A percentile compares a stretch with the other conserved stretches of the same genome.
These are phyloP conservation scores for Pistacia integerrima DNA, from an alignment of 345 rosid genomes.

Conservation along the genomic window DNA sequence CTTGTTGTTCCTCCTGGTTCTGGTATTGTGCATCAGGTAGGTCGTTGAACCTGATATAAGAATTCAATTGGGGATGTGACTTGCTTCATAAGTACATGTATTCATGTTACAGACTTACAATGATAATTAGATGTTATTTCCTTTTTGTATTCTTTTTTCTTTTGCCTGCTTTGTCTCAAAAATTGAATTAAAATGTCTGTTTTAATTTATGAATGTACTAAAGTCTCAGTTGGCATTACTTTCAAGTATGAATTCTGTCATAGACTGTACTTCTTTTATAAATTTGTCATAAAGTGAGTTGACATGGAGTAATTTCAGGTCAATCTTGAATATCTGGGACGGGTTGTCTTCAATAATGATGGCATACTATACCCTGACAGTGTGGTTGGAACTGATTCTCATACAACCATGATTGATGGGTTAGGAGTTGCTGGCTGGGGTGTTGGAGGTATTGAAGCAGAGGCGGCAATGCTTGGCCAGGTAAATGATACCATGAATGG, in stretches of 20 bases:
- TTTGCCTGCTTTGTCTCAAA: background rate
- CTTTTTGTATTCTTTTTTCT: background rate
- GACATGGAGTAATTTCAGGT: conserved; percentile 58
- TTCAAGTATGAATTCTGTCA: background rate
- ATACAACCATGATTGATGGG: conserved; percentile 99
- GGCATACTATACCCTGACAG: conserved; percentile 91
- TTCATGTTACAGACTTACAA: background rate
- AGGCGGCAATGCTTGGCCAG: conserved; percentile 99
- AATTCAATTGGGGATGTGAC: conserved; percentile 1
- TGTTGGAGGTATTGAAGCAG: conserved; percentile 99
- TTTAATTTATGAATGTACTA: background rate
- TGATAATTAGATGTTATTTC: background rate
- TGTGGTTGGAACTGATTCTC: conserved; percentile 98
- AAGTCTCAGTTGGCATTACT: background rate
- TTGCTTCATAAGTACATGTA: background rate
- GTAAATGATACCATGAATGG: conserved; percentile 35
- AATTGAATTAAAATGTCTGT: conserved; percentile 1
- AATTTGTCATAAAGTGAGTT: conserved; percentile 5
- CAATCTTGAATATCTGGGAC: conserved; percentile 94
- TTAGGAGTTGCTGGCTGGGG: conserved; percentile 99
- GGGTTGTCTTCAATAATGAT: conserved; percentile 89
- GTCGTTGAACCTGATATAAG: conserved; percentile 14
- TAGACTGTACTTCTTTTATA: background rate
- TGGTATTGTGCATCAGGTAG: conserved; percentile 99
- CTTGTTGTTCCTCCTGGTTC: conserved; percentile 99